Percentiles rank a stretch among this genome's conserved stretches.
Evolutionary conservation across 805 yeast genomes (phyloP).

Genomic region (Sugiyamaella qingdaonensis): DNA sequence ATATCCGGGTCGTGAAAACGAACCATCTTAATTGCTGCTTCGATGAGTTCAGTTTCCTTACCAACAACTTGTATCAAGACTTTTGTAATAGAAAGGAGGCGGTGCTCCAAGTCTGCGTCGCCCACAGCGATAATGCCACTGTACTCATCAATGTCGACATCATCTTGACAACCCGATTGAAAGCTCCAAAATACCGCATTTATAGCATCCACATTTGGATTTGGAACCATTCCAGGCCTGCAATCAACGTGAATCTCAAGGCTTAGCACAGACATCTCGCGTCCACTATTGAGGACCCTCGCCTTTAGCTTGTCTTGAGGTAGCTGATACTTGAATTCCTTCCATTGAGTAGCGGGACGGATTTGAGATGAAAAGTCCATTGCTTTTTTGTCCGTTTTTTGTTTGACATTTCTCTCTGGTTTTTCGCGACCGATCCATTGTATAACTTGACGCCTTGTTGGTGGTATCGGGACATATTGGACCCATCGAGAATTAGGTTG

Average conservation of each 20-base stretch:
- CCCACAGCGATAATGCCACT: slow-evolving; percentile 25
- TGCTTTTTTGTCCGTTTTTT: not conserved
- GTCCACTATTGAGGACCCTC: not conserved
- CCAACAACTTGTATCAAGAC: slow-evolving; percentile 40
- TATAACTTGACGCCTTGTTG: slow-evolving; percentile 6
- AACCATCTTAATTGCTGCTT: slow-evolving; percentile 51
- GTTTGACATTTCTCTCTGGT: not conserved
- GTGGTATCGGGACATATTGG: slow-evolving; percentile 11
- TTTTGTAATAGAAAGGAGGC: slow-evolving; percentile 1
- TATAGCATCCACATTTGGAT: slow-evolving; percentile 61
- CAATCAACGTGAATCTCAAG: slow-evolving; percentile 67
- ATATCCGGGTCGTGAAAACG: slow-evolving; percentile 80
- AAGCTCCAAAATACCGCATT: slow-evolving; percentile 60
- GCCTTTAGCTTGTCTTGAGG: slow-evolving; percentile 18
- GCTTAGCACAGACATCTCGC: slow-evolving; percentile 50
- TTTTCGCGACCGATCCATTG: slow-evolving; percentile 1
- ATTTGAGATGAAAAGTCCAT: slow-evolving; percentile 7
- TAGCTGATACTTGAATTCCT: slow-evolving; percentile 1
- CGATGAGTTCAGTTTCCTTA: slow-evolving; percentile 58
- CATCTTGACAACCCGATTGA: slow-evolving; percentile 40
- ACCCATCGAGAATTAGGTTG: not conserved
- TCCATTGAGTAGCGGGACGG: slow-evolving; percentile 12
- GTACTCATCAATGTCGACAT: slow-evolving; percentile 15
- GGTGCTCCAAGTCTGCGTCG: slow-evolving; percentile 19
- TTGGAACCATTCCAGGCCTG: slow-evolving; percentile 49